These are phyloP conservation scores for Teunomyces lycoperdinae DNA, from an alignment of 805 yeast species.

Conservation along the genomic window DNA sequence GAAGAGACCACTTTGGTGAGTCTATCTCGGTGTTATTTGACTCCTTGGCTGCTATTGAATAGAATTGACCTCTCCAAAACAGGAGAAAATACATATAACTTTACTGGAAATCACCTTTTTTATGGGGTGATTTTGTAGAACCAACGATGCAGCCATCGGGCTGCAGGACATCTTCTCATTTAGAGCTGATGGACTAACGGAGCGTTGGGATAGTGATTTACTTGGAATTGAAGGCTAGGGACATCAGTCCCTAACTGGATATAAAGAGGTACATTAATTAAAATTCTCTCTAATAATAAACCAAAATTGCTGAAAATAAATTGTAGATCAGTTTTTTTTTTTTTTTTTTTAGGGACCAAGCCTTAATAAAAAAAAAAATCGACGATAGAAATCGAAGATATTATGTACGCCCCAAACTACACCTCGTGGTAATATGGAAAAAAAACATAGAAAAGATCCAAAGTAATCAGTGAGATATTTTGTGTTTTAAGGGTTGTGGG, in stretches of 20 bases:
- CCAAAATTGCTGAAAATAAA: neutral
- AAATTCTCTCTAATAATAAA: neutral
- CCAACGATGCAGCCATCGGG: slow-evolving; percentile 57
- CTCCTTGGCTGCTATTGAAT: slow-evolving; percentile 63
- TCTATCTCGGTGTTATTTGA: slow-evolving; percentile 91
- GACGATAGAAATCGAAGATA: too few species aligned
- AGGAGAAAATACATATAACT: neutral
- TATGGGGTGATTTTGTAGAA: slow-evolving; percentile 3
- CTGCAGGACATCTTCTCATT: slow-evolving; percentile 46
- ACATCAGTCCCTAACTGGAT: neutral
- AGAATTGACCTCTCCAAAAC: slow-evolving; percentile 4
- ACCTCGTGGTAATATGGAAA: too few species aligned
- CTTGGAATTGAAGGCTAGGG: slow-evolving; percentile 2
- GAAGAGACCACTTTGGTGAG: slow-evolving; percentile 99
- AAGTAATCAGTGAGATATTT: too few species aligned
- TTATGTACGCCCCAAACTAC: too few species aligned
- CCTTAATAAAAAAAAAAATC: too few species aligned
- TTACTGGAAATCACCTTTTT: neutral
- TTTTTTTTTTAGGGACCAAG: too few species aligned
- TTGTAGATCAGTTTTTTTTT: too few species aligned
- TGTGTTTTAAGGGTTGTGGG: too few species aligned
- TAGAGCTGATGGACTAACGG: slow-evolving; percentile 51
- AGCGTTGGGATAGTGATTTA: slow-evolving; percentile 48
- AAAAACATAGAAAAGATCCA: too few species aligned
- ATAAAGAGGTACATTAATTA: neutral